Percentiles rank a stretch among this genome's conserved stretches.
These are phyloP conservation scores for Zasmidium citrigriseum DNA, from an alignment of 2,329 filamentous ascomycete genomes.

Conservation along the genomic window DNA sequence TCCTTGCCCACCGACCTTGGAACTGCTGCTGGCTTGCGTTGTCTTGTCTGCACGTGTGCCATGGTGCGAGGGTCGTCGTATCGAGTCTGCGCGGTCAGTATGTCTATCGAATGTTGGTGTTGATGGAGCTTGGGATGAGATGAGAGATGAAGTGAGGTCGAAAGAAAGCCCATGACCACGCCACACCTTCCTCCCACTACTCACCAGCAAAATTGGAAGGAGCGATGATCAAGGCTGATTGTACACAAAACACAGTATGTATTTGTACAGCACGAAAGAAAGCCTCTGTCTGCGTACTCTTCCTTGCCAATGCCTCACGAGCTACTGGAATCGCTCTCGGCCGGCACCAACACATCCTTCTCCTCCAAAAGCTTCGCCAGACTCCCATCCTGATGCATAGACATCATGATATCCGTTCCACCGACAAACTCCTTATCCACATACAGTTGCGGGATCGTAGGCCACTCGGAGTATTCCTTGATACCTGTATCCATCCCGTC, in stretches of 20 bases:
- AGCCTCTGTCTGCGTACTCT: neutral
- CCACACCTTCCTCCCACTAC: neutral
- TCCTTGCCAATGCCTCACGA: slow-evolving; percentile 2
- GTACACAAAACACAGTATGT: slow-evolving; percentile 1
- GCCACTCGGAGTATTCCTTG: slow-evolving; percentile 99
- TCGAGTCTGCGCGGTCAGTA: neutral
- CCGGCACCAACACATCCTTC: slow-evolving; percentile 77
- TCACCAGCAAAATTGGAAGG: neutral
- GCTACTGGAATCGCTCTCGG: slow-evolving; percentile 44
- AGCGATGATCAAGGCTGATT: neutral
- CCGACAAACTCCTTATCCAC: slow-evolving; percentile 94
- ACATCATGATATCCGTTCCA: slow-evolving; percentile 94
- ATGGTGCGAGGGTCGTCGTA: neutral
- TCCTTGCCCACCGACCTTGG: slow-evolving; percentile 11
- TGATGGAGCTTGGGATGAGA: neutral
- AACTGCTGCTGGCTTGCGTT: neutral
- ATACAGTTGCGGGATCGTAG: slow-evolving; percentile 96
- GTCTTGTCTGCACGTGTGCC: slow-evolving; percentile 4
- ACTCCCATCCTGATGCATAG: slow-evolving; percentile 96
- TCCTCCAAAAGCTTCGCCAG: slow-evolving; percentile 89
- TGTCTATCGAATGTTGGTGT: neutral
- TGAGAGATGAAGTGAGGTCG: neutral
- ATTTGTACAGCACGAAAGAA: slow-evolving; percentile 11
- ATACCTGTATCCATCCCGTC: slow-evolving; percentile 65
- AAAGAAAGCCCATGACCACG: neutral